Evolutionary conservation across 2,329 filamentous ascomycete genomes (phyloP).

Genomic region (Xylariaceae sp.): DNA sequence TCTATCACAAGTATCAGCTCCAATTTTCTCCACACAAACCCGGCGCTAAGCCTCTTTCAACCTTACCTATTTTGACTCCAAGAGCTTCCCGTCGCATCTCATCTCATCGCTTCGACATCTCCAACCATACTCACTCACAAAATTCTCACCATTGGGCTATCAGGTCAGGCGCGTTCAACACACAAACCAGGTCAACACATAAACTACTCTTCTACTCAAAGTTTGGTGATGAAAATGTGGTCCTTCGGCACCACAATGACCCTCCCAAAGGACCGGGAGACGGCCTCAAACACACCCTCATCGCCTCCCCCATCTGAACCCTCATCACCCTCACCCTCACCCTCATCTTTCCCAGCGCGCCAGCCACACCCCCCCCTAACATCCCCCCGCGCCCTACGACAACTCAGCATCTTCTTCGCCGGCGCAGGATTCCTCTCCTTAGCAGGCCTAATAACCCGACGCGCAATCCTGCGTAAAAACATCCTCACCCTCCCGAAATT

Average conservation of each 20-base stretch:
- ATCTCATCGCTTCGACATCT: not conserved
- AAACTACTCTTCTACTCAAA: not conserved
- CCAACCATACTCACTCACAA: not conserved
- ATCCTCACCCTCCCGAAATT: conserved; percentile 61
- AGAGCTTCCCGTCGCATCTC: not conserved
- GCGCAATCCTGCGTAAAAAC: conserved; percentile 61
- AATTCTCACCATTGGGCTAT: not conserved
- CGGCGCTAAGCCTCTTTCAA: not conserved
- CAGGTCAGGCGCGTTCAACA: not conserved
- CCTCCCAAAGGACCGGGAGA: conserved; percentile 30
- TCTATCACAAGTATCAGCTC: not conserved
- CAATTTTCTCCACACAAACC: not conserved
- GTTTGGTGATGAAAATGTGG: conserved; percentile 26
- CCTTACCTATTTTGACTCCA: not conserved
- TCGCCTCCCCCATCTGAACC: conserved; percentile 6
- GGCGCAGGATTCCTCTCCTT: conserved; percentile 71
- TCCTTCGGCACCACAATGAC: conserved; percentile 35
- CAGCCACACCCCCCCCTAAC: conserved; percentile 29
- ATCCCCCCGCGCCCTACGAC: conserved; percentile 49
- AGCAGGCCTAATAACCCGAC: conserved; percentile 65
- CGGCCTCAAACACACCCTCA: conserved; percentile 6
- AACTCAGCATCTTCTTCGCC: conserved; percentile 65
- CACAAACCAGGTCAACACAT: not conserved
- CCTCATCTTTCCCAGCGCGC: conserved; percentile 17
- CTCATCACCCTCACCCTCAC: conserved; percentile 3